Conservation (phyloP, 106 monocot genomes). For the Dendrobium huoshanense region DNA sequence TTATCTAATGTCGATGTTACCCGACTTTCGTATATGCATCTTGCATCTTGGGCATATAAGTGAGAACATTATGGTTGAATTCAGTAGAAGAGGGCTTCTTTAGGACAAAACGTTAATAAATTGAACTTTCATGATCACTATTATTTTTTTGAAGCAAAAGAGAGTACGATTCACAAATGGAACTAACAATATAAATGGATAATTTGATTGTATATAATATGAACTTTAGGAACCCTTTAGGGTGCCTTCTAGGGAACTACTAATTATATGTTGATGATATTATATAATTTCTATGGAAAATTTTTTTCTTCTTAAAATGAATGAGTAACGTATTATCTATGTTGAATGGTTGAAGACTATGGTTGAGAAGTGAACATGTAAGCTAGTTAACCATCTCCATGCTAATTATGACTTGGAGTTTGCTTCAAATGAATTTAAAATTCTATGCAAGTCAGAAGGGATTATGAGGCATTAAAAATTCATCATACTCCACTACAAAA, state of each 20-base stretch:
- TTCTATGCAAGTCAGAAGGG: not conserved
- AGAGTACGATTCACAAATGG: not conserved
- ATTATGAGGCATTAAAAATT: not conserved
- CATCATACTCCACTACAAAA: not conserved
- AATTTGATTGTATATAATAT: constrained; percentile 5
- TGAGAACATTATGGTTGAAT: not conserved
- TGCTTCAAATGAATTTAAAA: not conserved
- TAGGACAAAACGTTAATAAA: not conserved
- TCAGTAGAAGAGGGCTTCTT: not conserved
- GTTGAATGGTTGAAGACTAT: not conserved
- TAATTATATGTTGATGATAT: not conserved
- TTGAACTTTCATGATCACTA: not conserved
- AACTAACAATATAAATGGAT: not conserved
- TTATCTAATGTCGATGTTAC: not conserved
- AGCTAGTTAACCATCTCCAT: not conserved
- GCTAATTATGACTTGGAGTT: not conserved
- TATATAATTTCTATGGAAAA: constrained; percentile 1
- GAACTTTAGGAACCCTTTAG: not conserved
- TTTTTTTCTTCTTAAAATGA: not conserved
- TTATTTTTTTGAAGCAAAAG: constrained; percentile 1
- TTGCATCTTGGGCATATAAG: constrained; percentile 4
- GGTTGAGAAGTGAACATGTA: not conserved
- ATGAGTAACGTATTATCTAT: not conserved
- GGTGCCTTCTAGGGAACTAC: not conserved
- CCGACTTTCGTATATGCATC: not conserved